Conservation (phyloP, 73 alveolate genomes). For the Blepharisma japonicum region DNA sequence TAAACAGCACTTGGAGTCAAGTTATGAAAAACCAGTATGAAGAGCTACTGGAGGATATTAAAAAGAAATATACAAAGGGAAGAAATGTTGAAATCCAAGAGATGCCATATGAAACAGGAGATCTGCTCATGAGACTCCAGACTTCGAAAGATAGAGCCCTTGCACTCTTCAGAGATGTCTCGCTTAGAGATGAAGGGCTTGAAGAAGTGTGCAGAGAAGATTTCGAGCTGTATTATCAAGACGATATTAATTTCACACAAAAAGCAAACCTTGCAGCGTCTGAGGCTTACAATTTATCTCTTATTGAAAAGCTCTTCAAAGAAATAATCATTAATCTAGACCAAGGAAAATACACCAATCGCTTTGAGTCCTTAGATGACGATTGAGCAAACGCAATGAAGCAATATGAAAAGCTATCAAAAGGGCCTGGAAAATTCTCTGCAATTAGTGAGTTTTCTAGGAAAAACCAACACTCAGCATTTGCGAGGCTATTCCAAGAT, state of each 20-base stretch:
- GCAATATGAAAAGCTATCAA: background rate
- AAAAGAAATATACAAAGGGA: slow-evolving; percentile 31
- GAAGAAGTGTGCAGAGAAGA: background rate
- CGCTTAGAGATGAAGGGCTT: background rate
- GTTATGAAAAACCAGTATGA: slow-evolving; percentile 69
- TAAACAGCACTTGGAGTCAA: slow-evolving; percentile 64
- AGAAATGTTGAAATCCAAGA: background rate
- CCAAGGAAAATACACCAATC: background rate
- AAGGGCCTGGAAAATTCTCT: slow-evolving; percentile 21
- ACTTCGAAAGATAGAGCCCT: slow-evolving; percentile 1
- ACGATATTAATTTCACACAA: background rate
- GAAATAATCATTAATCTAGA: background rate
- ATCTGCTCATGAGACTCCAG: background rate
- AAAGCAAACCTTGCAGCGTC: slow-evolving; percentile 1
- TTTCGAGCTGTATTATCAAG: slow-evolving; percentile 9
- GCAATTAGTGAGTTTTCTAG: slow-evolving; percentile 11
- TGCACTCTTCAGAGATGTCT: background rate
- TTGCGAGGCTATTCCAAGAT: background rate
- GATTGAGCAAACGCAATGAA: background rate
- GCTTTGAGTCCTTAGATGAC: background rate
- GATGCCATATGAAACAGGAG: slow-evolving; percentile 18
- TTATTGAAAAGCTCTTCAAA: slow-evolving; percentile 5
- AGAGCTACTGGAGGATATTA: slow-evolving; percentile 55
- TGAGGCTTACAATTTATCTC: slow-evolving; percentile 18
- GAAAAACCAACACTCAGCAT: slow-evolving; percentile 17